phyloP scores from a whole-genome alignment of 2,329 filamentous ascomycete genomes.

The Penicillium polonicum region DNA sequence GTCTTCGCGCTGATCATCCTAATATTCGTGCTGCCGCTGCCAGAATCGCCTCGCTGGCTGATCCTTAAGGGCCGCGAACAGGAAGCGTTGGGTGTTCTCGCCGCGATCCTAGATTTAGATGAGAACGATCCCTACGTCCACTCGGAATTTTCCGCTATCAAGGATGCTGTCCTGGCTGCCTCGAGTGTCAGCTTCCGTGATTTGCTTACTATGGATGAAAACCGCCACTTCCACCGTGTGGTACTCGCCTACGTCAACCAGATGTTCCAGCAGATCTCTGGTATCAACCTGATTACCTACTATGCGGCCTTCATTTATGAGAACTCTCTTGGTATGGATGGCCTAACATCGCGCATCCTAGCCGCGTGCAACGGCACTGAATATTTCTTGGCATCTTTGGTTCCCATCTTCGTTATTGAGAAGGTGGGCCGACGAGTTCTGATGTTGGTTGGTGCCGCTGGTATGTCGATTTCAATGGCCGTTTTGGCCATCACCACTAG shows the following conservation, averaged over 20 bases:
- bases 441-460: slow-evolving; percentile 68
- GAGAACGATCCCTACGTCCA: slow-evolving; percentile 45
- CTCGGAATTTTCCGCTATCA: slow-evolving; percentile 50
- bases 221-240: slow-evolving; percentile 57
- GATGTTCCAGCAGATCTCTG: slow-evolving; percentile 53
- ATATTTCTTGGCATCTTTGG: slow-evolving; percentile 53
- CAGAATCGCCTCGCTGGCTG: slow-evolving; percentile 58
- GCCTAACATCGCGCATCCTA: slow-evolving; percentile 48
- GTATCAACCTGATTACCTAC: slow-evolving; percentile 48
- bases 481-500: slow-evolving; percentile 49
- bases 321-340: slow-evolving; percentile 41
- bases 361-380: slow-evolving; percentile 56
- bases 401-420: slow-evolving; percentile 53
- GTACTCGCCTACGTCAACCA: slow-evolving; percentile 58
- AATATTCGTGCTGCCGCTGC: slow-evolving; percentile 47
- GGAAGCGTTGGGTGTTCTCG: slow-evolving; percentile 47
- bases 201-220: slow-evolving; percentile 57
- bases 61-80: slow-evolving; percentile 54
- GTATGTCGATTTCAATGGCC: slow-evolving; percentile 66
- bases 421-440: slow-evolving; percentile 60
- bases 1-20: slow-evolving; percentile 53
- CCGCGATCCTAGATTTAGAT: slow-evolving; percentile 47
- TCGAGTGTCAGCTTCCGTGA: slow-evolving; percentile 53
- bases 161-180: slow-evolving; percentile 50
- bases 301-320: slow-evolving; percentile 47